These are phyloP conservation scores for Xylaria intraflava DNA, from an alignment of 495 filamentous ascomycete genomes.

Conservation along the genomic window DNA sequence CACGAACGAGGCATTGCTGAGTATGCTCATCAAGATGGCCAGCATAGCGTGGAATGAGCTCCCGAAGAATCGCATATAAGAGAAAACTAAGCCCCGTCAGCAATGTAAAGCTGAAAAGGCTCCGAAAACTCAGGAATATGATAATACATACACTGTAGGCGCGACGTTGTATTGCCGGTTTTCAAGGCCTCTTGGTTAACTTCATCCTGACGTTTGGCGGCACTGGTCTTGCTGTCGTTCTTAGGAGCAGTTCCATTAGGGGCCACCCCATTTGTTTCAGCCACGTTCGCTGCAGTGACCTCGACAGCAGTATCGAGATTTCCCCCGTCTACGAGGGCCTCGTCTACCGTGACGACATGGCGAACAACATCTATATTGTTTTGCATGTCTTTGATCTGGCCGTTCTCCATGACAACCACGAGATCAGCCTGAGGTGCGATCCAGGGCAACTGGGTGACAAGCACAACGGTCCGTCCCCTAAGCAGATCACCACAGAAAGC, in stretches of 20 bases:
- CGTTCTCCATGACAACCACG: slow-evolving; percentile 37
- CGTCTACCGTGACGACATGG: slow-evolving; percentile 22
- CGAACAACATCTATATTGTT: slow-evolving; percentile 32
- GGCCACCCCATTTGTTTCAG: slow-evolving; percentile 7
- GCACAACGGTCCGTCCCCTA: slow-evolving; percentile 29
- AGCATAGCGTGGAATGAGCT: slow-evolving; percentile 25
- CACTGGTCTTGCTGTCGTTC: slow-evolving; percentile 13
- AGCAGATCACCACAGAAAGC: slow-evolving; percentile 48
- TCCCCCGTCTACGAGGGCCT: slow-evolving; percentile 12
- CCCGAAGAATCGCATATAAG: slow-evolving; percentile 36
- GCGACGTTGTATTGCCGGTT: slow-evolving; percentile 25
- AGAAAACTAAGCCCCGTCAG: slow-evolving; percentile 19
- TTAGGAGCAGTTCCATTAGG: slow-evolving; percentile 14
- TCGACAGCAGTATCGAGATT: slow-evolving; percentile 20
- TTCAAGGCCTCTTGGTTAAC: slow-evolving; percentile 27
- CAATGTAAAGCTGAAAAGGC: not conserved
- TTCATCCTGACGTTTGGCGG: slow-evolving; percentile 24
- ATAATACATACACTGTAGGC: slow-evolving; percentile 26
- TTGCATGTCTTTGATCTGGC: slow-evolving; percentile 27
- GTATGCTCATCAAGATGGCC: slow-evolving; percentile 23
- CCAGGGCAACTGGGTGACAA: slow-evolving; percentile 39
- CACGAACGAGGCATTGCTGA: slow-evolving; percentile 25
- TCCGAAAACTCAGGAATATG: not conserved
- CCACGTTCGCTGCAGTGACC: slow-evolving; percentile 10
- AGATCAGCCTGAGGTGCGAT: slow-evolving; percentile 41